Evolutionary conservation across 108 stramenopile species (phyloP), one percentile per base, ranked within the genome.

Genomic region (Fragilariopsis cylindrus): DNA sequence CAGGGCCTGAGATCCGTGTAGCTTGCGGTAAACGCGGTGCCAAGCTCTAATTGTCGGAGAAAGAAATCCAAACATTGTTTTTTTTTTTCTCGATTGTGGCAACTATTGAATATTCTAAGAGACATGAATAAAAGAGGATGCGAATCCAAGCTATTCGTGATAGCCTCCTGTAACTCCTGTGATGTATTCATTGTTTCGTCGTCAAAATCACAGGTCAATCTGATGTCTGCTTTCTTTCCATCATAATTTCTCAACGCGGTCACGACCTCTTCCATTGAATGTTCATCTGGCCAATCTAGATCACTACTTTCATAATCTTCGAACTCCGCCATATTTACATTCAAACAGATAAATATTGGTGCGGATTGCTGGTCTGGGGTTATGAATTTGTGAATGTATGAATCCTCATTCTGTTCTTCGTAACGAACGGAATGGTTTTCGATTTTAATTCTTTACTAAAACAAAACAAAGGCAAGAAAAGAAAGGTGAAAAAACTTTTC

Each of bases 241-340:
- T 30, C 30, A 30, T 30, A 30, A 30, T 30, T 30, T 30, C 30
- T 30, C 30, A 30, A 30, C 2, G 30, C 30, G 30, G 30, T 30
- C 30, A 30, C 30, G 30, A 30, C 30, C 30, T 30, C 30, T 30
- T 30, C 30, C 30, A 30, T 30, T 30, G 30, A 30, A 0, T 30
- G 30, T 2, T 30, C 30, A 2, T 30, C 30, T 30, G 30, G 30
- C 30, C 30, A 30, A 30, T 2, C 0, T 30, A 30, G 30, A 30
- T 30, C 30, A 0, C 0, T 30, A 0, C 2, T 0, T 30, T 0
- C 30, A 30, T 30, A 2, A 30, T 2, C 30, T 0, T 0, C 30
- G 2, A 2, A 30, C 2, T 30, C 30, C 30, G 30, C 30, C 30
- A 30, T 30, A 30, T 30, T 30, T 30, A 0, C 30, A 30, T 30